phyloP scores from a whole-genome alignment of 371 early-diverging fungal genomes.

The Quaeritorhiza haematococci region DNA sequence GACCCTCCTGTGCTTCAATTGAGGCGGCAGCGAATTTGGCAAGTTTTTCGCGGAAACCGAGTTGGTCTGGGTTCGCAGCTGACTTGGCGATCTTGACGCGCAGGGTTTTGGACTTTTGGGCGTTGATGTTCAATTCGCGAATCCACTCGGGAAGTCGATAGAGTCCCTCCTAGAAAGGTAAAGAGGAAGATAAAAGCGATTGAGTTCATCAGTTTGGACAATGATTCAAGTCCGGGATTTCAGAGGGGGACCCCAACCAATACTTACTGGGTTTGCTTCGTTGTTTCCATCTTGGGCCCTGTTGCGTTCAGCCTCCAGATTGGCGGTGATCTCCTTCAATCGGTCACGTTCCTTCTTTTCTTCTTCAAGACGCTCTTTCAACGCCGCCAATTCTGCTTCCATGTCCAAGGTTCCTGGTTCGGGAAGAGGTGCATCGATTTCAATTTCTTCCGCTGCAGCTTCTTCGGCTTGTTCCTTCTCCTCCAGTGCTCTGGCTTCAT shows the following conservation, averaged over 20 bases:
- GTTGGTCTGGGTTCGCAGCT: constrained; percentile 13
- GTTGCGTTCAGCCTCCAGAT: constrained; percentile 3
- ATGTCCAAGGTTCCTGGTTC: constrained; percentile 4
- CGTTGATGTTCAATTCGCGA: constrained; percentile 16
- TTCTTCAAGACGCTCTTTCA: constrained; percentile 13
- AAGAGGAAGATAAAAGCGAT: too few species aligned
- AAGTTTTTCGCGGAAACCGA: constrained; percentile 20
- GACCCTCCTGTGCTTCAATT: neutral
- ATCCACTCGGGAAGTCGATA: constrained; percentile 16
- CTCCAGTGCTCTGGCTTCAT: constrained; percentile 5
- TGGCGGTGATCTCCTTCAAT: constrained; percentile 16
- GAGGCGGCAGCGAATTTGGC: constrained; percentile 17
- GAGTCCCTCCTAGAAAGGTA: constrained; percentile 13
- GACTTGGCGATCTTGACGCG: constrained; percentile 13
- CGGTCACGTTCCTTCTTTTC: constrained; percentile 24
- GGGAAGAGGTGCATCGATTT: constrained; percentile 1
- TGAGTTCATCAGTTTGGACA: too few species aligned
- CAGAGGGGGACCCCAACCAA: too few species aligned
- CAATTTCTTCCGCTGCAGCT: constrained; percentile 5
- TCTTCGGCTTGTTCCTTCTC: constrained; percentile 9
- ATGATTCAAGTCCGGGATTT: too few species aligned
- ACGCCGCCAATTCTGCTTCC: constrained; percentile 3
- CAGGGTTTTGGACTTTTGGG: constrained; percentile 14
- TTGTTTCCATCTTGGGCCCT: neutral
- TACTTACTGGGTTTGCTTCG: too few species aligned